Percentiles rank a stretch among this genome's conserved stretches.
These are phyloP conservation scores for Scenedesmus sp. DNA, from an alignment of 163 green algal species.

Conservation along the genomic window DNA sequence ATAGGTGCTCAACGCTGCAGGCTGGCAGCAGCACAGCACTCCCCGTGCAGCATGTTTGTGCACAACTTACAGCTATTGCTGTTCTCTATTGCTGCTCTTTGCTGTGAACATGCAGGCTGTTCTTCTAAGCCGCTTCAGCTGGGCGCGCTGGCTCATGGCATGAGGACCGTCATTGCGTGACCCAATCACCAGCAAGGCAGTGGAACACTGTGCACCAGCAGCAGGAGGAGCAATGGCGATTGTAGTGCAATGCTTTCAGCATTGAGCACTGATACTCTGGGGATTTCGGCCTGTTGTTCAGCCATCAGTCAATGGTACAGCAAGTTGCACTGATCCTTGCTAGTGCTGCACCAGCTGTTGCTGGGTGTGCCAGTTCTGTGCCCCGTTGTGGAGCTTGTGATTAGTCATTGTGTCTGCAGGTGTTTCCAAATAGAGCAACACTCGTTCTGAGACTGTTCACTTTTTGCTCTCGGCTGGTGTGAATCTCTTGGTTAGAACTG, in stretches of 20 bases:
- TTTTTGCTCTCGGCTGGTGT: neutral
- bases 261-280: neutral
- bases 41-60: neutral
- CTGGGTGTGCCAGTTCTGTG: neutral
- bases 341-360: neutral
- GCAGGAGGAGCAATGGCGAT: neutral
- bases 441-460: neutral
- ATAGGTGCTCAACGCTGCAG: too few species aligned
- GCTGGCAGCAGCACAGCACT: neutral
- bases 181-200: neutral
- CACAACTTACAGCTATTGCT: neutral
- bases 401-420: neutral
- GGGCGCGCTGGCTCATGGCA: neutral
- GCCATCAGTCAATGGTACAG: neutral
- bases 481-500: neutral
- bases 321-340: neutral
- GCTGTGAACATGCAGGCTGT: conserved; percentile 48
- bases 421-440: neutral
- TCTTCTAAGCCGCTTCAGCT: conserved; percentile 64
- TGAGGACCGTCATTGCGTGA: neutral
- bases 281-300: neutral
- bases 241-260: neutral
- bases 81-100: neutral
- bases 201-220: neutral
- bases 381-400: neutral